phyloP scores from a whole-genome alignment of 2,329 filamentous ascomycete species.

The Nemania sp. region DNA sequence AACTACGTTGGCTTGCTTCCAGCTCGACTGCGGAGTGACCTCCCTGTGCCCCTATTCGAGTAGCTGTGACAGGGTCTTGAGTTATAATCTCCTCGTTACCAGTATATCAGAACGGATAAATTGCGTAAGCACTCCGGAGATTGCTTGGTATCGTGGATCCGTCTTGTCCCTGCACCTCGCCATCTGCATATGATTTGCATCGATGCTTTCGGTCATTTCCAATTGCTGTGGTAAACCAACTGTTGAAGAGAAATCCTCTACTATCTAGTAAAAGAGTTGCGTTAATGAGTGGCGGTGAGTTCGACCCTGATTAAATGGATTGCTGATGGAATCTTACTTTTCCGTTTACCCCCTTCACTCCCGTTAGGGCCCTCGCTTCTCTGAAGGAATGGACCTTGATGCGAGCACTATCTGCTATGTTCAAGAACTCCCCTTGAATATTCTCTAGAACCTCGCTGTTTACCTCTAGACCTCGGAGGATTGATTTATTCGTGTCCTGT shows the following conservation, averaged over 20 bases:
- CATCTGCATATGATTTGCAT: slow-evolving; percentile 47
- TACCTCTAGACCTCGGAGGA: slow-evolving; percentile 39
- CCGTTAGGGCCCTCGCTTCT: slow-evolving; percentile 40
- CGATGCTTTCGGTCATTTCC: slow-evolving; percentile 45
- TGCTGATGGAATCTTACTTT: slow-evolving; percentile 38
- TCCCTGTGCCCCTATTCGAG: neutral
- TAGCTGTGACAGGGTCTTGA: neutral
- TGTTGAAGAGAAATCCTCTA: slow-evolving; percentile 46
- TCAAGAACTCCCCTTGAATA: slow-evolving; percentile 43
- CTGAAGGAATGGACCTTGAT: slow-evolving; percentile 48
- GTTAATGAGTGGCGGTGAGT: neutral
- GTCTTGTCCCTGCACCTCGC: slow-evolving; percentile 35
- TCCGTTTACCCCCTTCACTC: slow-evolving; percentile 39
- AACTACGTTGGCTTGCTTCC: neutral
- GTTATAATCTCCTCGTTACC: neutral
- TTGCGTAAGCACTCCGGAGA: slow-evolving; percentile 36
- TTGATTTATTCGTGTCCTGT: slow-evolving; percentile 41
- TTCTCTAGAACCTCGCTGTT: slow-evolving; percentile 44
- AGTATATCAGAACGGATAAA: slow-evolving; percentile 23
- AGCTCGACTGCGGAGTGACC: neutral
- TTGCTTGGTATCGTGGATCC: slow-evolving; percentile 39
- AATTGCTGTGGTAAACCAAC: slow-evolving; percentile 39
- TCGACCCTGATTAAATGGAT: neutral
- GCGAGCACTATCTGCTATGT: slow-evolving; percentile 25
- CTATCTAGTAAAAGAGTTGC: slow-evolving; percentile 36